Conservation (phyloP, 2,329 filamentous ascomycete species). For the Pseudogymnoascus sp. region DNA sequence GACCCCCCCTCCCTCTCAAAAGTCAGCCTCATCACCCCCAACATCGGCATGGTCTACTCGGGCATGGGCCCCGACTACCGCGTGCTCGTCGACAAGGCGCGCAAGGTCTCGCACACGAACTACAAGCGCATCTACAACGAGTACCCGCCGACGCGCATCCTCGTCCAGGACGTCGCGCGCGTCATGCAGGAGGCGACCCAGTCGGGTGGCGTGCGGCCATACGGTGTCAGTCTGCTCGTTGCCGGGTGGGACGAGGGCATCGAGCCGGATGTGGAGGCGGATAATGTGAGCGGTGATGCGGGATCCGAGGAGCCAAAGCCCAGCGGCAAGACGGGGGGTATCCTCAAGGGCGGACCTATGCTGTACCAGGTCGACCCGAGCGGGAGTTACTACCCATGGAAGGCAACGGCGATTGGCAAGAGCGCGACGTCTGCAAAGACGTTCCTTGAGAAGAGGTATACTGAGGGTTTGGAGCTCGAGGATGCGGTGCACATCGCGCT, state of each 20-base stretch:
- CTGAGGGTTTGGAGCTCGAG: slow-evolving; percentile 91
- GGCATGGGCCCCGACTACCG: slow-evolving; percentile 99
- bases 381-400: slow-evolving; percentile 98
- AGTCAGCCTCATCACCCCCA: slow-evolving; percentile 94
- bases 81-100: slow-evolving; percentile 92
- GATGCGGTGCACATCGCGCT: slow-evolving; percentile 98
- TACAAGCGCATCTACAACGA: slow-evolving; percentile 99
- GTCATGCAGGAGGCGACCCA: slow-evolving; percentile 99
- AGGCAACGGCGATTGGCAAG: slow-evolving; percentile 98
- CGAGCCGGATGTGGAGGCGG: slow-evolving; percentile 68
- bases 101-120: slow-evolving; percentile 94
- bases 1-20: slow-evolving; percentile 92
- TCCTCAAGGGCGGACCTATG: slow-evolving; percentile 91
- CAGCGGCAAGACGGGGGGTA: slow-evolving; percentile 84
- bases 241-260: slow-evolving; percentile 98
- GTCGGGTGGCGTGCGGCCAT: slow-evolving; percentile 92
- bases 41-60: slow-evolving; percentile 99
- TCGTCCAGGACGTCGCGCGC: slow-evolving; percentile 94
- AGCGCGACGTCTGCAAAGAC: slow-evolving; percentile 97
- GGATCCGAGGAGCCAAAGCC: slow-evolving; percentile 62
- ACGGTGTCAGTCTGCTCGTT: slow-evolving; percentile 90
- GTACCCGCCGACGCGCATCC: slow-evolving; percentile 97
- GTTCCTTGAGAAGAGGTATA: slow-evolving; percentile 98
- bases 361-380: slow-evolving; percentile 99
- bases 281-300: slow-evolving; percentile 40